Evolutionary conservation across 2,329 filamentous ascomycete genomes (phyloP).

Genomic region (Neophaeococcomyces mojaviensis): DNA sequence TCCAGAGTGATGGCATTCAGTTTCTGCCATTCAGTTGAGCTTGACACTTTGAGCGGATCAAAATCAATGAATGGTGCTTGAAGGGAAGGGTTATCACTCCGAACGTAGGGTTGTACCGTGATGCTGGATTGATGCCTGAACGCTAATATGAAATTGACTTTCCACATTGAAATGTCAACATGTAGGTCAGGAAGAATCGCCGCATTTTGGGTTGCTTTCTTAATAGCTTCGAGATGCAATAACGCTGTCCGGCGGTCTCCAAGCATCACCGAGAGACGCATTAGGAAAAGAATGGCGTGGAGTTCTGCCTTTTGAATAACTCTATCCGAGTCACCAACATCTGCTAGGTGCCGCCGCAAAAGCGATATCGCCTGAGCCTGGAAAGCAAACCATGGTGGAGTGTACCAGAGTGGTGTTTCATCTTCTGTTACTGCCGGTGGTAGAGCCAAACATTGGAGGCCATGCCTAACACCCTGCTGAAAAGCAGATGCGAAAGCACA

Average conservation of each 20-base stretch:
- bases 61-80: too few species aligned
- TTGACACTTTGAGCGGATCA: too few species aligned
- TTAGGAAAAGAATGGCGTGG: neutral
- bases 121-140: too few species aligned
- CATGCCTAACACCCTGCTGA: neutral
- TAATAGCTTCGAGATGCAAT: neutral
- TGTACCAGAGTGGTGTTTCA: neutral
- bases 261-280: neutral
- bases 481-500: neutral
- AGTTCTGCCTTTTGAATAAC: neutral
- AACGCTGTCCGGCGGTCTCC: neutral
- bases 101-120: too few species aligned
- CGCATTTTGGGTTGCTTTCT: neutral
- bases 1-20: neutral
- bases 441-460: neutral
- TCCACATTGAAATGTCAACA: neutral
- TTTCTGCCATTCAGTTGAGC: neutral
- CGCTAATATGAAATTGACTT: neutral
- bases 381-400: neutral
- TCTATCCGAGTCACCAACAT: neutral
- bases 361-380: neutral
- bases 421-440: neutral
- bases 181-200: neutral
- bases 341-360: neutral
- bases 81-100: too few species aligned